Evolutionary conservation across 2,329 filamentous ascomycete species (phyloP).

Genomic region (Colletotrichum sp.): DNA sequence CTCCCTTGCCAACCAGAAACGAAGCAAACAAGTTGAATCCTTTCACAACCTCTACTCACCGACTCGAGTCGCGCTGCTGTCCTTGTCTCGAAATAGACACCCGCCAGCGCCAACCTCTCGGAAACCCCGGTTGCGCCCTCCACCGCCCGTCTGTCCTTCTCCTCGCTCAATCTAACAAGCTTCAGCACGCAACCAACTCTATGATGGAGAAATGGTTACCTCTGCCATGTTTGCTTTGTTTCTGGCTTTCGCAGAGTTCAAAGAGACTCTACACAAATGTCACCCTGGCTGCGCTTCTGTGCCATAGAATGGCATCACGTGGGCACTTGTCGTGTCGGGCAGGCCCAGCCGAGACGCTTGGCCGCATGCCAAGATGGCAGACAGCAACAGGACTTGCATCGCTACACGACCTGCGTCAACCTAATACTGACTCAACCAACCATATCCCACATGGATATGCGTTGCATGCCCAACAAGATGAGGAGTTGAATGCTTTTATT

Average conservation of each 20-base stretch:
- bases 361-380: conserved; percentile 5
- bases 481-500: neutral
- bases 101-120: conserved; percentile 8
- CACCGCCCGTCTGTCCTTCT: neutral
- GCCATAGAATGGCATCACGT: neutral
- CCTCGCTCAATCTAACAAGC: neutral
- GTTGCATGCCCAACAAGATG: neutral
- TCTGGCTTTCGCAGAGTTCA: neutral
- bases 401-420: neutral
- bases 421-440: neutral
- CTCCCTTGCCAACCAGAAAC: conserved; percentile 5
- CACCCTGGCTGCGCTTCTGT: neutral
- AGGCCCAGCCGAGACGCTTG: neutral
- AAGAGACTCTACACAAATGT: neutral
- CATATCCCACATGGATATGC: neutral
- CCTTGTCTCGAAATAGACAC: neutral
- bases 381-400: neutral
- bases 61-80: conserved; percentile 3
- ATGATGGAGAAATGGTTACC: neutral
- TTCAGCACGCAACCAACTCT: neutral
- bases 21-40: neutral
- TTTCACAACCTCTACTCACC: conserved; percentile 1
- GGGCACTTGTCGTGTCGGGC: neutral
- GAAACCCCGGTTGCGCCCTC: conserved; percentile 3
- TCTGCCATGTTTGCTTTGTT: neutral